Evolutionary conservation across 75 land plant genomes (phyloP).

Genomic region (Pinus tabuliformis): DNA sequence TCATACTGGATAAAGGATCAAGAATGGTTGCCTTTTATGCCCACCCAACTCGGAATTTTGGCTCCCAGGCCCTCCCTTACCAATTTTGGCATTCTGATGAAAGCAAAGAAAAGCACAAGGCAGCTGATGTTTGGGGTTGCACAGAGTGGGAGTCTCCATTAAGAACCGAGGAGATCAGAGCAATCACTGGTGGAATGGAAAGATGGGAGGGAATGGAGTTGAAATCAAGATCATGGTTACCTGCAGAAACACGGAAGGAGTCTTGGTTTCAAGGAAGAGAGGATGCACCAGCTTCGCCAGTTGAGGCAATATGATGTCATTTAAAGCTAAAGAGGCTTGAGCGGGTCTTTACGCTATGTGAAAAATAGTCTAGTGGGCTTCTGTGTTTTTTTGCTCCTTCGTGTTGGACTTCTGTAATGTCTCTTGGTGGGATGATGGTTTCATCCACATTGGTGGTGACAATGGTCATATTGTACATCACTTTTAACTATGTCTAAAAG

Average conservation of each 20-base stretch:
- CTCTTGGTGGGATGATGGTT: too few species aligned
- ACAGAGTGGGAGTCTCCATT: constrained; percentile 3
- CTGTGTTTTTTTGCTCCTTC: neutral
- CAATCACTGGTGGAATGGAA: neutral
- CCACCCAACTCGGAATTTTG: neutral
- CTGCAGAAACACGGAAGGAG: neutral
- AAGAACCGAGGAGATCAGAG: neutral
- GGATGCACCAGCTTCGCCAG: neutral
- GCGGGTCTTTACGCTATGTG: neutral
- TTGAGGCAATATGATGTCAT: constrained; percentile 2
- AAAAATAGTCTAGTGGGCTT: neutral
- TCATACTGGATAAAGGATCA: neutral
- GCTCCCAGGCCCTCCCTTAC: too few species aligned
- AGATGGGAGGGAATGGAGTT: constrained; percentile 1
- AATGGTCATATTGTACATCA: too few species aligned
- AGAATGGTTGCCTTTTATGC: neutral
- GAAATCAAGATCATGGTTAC: neutral
- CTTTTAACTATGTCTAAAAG: too few species aligned
- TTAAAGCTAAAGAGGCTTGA: neutral
- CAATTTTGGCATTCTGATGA: neutral
- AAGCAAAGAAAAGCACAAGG: neutral
- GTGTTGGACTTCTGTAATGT: too few species aligned
- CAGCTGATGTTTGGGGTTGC: neutral
- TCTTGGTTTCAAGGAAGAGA: constrained; percentile 7
- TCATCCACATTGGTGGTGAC: too few species aligned